phyloP scores from a whole-genome alignment of 2,329 filamentous ascomycete species.

The Diaporthe aspalathi region DNA sequence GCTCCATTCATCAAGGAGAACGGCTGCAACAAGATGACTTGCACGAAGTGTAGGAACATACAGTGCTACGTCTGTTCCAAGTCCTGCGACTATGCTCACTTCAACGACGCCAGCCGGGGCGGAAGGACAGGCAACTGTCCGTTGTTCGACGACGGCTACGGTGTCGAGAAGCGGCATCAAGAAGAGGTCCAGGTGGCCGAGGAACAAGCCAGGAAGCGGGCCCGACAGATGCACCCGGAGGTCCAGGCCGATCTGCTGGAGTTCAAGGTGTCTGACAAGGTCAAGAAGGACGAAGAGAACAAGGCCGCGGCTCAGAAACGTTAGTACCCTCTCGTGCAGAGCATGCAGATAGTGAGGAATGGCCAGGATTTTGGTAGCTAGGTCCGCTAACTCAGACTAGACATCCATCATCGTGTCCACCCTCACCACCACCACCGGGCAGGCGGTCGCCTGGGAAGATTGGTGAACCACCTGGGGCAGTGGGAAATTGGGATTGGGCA shows the following conservation, averaged over 20 bases:
- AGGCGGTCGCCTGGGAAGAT: neutral
- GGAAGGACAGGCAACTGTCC: conserved; percentile 70
- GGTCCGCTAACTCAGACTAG: conserved; percentile 16
- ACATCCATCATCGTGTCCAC: neutral
- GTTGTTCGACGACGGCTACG: conserved; percentile 68
- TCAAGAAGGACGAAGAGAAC: conserved; percentile 56
- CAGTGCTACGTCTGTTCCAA: conserved; percentile 80
- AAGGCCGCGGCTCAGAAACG: conserved; percentile 26
- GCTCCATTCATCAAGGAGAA: conserved; percentile 81
- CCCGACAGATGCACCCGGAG: conserved; percentile 69
- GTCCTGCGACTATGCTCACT: conserved; percentile 76
- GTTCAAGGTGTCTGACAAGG: conserved; percentile 67
- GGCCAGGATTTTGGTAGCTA: neutral
- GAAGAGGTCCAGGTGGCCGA: conserved; percentile 73
- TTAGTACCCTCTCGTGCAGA: conserved; percentile 25
- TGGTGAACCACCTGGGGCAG: neutral
- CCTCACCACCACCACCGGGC: conserved; percentile 3
- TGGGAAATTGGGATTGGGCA: neutral
- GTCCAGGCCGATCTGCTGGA: conserved; percentile 68
- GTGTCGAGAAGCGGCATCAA: conserved; percentile 67
- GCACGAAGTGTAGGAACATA: conserved; percentile 67
- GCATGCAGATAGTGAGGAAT: conserved; percentile 1
- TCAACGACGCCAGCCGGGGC: conserved; percentile 64
- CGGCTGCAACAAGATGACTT: conserved; percentile 75
- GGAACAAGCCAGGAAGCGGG: conserved; percentile 64